Percentiles rank a stretch among this genome's conserved stretches.
Evolutionary conservation across 192 early-diverging fungal genomes (phyloP).

Genomic region (Coemansia sp.): DNA sequence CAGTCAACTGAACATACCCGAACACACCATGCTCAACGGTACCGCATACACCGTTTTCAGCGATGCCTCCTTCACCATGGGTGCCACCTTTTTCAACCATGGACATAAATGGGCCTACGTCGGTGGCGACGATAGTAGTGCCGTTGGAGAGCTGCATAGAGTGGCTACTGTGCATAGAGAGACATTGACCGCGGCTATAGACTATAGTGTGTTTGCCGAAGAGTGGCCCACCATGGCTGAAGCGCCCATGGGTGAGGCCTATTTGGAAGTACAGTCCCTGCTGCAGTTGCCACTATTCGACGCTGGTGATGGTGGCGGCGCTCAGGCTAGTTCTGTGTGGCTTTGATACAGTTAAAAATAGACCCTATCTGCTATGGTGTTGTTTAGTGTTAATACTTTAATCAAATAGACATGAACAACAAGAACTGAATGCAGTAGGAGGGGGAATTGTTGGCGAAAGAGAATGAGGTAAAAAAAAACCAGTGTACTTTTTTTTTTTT

Average conservation of each 20-base stretch:
- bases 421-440: no score
- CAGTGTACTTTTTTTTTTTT: no score
- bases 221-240: not conserved
- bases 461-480: no score
- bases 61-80: not conserved
- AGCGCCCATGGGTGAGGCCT: not conserved
- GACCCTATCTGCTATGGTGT: no score
- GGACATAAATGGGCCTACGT: not conserved
- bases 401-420: no score
- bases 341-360: not conserved
- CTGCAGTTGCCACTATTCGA: not conserved
- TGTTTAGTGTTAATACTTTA: no score
- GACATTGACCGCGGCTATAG: not conserved
- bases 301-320: not conserved
- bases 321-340: not conserved
- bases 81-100: not conserved
- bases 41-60: not conserved
- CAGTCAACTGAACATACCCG: not conserved
- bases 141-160: not conserved
- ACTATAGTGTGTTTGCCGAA: not conserved
- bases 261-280: not conserved
- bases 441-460: no score
- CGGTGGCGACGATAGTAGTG: not conserved
- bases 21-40: not conserved
- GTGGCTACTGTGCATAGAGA: not conserved